Percentiles rank a stretch among this genome's conserved stretches.
Evolutionary conservation across 2,329 filamentous ascomycete species (phyloP).

Genomic region (Drechslerella coelobrocha): DNA sequence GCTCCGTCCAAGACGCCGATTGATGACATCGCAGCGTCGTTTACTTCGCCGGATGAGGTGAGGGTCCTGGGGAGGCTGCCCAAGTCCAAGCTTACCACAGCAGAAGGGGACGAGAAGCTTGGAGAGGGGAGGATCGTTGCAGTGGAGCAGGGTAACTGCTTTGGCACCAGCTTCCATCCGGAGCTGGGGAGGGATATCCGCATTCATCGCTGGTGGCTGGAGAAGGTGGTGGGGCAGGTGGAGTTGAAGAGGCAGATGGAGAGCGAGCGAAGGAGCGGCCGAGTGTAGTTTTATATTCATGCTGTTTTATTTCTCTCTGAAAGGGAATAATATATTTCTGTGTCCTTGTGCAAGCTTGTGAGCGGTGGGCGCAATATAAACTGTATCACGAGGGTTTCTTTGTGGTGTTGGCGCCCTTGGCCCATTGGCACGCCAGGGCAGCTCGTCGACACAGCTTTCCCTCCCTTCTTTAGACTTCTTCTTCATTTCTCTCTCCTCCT

Average conservation of each 20-base stretch:
- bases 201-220: constrained; percentile 93
- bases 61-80: constrained; percentile 53
- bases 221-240: constrained; percentile 67
- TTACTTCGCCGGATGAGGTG: constrained; percentile 60
- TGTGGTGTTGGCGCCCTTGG: no score
- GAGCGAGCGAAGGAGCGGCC: constrained; percentile 7
- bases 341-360: no score
- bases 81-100: constrained; percentile 30
- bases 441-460: no score
- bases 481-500: no score
- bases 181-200: constrained; percentile 86
- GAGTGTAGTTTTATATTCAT: neutral
- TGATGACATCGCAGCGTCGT: constrained; percentile 56
- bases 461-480: no score
- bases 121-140: constrained; percentile 75
- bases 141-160: constrained; percentile 86
- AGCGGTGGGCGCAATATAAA: no score
- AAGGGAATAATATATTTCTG: no score
- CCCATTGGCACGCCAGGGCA: no score
- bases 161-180: constrained; percentile 94
- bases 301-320: constrained; percentile 4
- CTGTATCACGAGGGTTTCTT: no score
- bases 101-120: constrained; percentile 55
- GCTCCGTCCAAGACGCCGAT: constrained; percentile 54
- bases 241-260: constrained; percentile 51